Evolutionary conservation across 306 rosid species (phyloP).

Genomic region (Glycine latifolia): DNA sequence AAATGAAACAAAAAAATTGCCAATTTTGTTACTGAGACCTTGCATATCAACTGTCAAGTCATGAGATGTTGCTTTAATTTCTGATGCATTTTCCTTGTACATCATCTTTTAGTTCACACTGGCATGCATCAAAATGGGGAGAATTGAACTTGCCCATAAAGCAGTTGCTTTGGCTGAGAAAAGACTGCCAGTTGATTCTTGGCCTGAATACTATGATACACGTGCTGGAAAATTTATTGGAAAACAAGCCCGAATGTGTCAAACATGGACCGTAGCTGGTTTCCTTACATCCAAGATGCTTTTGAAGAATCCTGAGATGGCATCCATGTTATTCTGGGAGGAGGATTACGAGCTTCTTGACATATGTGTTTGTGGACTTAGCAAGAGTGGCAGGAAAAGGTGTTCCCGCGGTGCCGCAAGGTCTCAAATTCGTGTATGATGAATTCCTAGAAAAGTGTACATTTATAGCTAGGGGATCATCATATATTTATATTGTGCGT

Average conservation of each 20-base stretch:
- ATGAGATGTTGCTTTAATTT: constrained; percentile 26
- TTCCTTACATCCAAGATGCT: constrained; percentile 80
- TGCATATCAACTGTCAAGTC: constrained; percentile 25
- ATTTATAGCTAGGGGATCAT: constrained; percentile 35
- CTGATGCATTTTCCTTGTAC: constrained; percentile 23
- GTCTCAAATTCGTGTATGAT: constrained; percentile 58
- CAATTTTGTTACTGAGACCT: constrained; percentile 30
- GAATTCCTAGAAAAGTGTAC: constrained; percentile 1
- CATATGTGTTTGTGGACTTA: constrained; percentile 75
- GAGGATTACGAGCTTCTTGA: constrained; percentile 87
- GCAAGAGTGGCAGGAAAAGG: constrained; percentile 63
- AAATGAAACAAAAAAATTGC: neutral
- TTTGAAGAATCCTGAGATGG: constrained; percentile 74
- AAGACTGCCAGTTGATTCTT: constrained; percentile 65
- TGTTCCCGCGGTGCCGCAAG: constrained; percentile 66
- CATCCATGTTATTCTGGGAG: constrained; percentile 85
- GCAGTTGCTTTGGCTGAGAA: constrained; percentile 79
- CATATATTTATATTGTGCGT: neutral
- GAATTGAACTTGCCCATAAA: constrained; percentile 69
- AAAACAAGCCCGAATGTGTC: constrained; percentile 74
- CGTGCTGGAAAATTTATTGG: constrained; percentile 76
- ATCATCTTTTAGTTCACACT: constrained; percentile 65
- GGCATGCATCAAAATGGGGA: constrained; percentile 94
- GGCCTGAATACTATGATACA: constrained; percentile 91
- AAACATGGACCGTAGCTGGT: constrained; percentile 87